Evolutionary conservation across 2,329 filamentous ascomycete genomes (phyloP), one percentile per base, ranked within the genome.

Genomic region (Colletotrichum magnum): DNA sequence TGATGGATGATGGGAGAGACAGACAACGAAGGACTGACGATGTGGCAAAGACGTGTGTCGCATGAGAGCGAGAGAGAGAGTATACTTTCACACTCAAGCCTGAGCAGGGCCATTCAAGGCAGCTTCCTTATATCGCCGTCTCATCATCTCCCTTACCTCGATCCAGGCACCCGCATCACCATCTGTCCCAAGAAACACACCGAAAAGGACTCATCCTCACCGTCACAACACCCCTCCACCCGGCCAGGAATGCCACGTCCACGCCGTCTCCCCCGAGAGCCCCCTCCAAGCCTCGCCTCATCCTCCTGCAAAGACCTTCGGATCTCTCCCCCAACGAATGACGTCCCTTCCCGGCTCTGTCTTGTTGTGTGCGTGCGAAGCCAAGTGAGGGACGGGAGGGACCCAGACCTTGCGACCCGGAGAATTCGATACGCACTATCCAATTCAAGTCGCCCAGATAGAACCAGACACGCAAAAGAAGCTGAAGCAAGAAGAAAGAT

Each of bases 91-190:
- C 32, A 2, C 2, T 12, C 58, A 32, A 45, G 18, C 32, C 52
- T 21, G 45, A 13, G 41, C 32, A 36, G 10, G 32, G 32, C 32
- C 32, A 21, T 41, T 32, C 58, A 41, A 39, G 56, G 48, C 36
- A 9, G 21, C 62, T n/a, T 57, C 45, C 56, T 69, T 69, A 69
- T 69, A 69, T 65, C 36, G 54, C 41, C 28, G 50, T 67, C 50
- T 6, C 28, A 2, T 28, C 18, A 36, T 39, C 24, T 59, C 61
- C 66, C 66, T 69, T 68, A 24, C 65, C 54, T 21, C 18, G 63
- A 66, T 47, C 52, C 58, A 68, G 47, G 58, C 21, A 63, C 52
- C 32, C 26, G 9, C 50, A 61, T 66, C 62, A 53, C 43, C 51
- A 18, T 41, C 18, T 18, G 18, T 18, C 18, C 43, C 24, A 41